These are phyloP conservation scores for Trichoderma gamsii DNA, from an alignment of 495 filamentous ascomycete species.

Conservation along the genomic window DNA sequence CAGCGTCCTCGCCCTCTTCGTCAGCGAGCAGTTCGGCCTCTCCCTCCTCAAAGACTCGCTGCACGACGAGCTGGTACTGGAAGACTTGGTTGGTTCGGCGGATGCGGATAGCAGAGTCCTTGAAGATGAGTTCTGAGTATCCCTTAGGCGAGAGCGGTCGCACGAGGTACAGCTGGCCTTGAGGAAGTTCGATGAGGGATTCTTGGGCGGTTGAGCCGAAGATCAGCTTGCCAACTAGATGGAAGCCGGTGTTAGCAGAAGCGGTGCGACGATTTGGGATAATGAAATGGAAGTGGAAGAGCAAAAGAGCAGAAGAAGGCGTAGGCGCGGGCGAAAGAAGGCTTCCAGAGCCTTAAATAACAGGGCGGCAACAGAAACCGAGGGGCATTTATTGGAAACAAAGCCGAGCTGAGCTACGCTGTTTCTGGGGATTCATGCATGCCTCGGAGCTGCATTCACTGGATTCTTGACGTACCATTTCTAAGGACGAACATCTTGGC, in stretches of 20 bases:
- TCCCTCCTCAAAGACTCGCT: conserved; percentile 94
- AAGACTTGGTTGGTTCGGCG: conserved; percentile 88
- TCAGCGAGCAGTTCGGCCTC: conserved; percentile 84
- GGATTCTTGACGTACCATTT: conserved; percentile 15
- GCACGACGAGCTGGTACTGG: conserved; percentile 94
- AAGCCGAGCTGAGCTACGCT: neutral
- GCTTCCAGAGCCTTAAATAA: neutral
- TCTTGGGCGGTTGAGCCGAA: conserved; percentile 89
- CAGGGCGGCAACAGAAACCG: neutral
- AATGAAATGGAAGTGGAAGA: neutral
- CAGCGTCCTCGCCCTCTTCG: conserved; percentile 73
- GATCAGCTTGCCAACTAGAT: conserved; percentile 80
- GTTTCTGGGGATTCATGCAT: neutral
- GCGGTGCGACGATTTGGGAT: neutral
- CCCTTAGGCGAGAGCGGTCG: conserved; percentile 92
- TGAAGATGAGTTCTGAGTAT: conserved; percentile 97
- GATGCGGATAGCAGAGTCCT: conserved; percentile 87
- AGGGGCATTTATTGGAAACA: neutral
- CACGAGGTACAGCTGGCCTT: conserved; percentile 95
- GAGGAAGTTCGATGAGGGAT: conserved; percentile 84
- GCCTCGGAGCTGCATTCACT: neutral
- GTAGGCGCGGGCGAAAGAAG: neutral
- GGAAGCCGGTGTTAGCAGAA: conserved; percentile 20
- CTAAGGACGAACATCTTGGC: conserved; percentile 18
- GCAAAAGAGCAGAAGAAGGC: neutral